Base-by-base conservation (phyloP, 148 eudicot genomes). In the Pouteria glomerata region DNA sequence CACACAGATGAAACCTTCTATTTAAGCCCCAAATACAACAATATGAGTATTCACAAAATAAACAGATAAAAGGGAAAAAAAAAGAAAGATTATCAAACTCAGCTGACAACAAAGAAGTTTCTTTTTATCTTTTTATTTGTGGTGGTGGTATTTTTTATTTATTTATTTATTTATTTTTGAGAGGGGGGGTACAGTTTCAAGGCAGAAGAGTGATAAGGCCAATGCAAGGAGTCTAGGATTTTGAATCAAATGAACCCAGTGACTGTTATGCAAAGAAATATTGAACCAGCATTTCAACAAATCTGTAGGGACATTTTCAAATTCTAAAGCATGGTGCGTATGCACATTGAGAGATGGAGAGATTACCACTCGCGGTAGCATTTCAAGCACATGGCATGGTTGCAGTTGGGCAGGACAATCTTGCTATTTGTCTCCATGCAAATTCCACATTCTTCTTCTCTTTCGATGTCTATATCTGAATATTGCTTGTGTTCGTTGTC, bases 361-460 rank as follows among this genome's bases (percentile, higher is more conserved):
- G 50, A 27, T 47, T 90, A 94, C 98, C 98, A 91, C 66, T 89
- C 91, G 63, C 88, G 87, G 73, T 94, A 94, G 87, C 98, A 94
- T 79, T 86, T 91, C 75, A 85, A 81, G 87, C 98, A 94, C 96
- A 94, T 86, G 67, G 89, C 86, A 53, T 94, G 98, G 69, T 87
- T 86, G 81, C 97, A 94, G 63, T 86, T 89, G 60, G 97, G 98
- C 65, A 94, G 78, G 68, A 94, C 88, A 68, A 94, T 88, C 83
- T 89, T 94, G 66, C 83, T 85, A 72, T 89, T 89, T 74, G 76
- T 83, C 85, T 90, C 97, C 97, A 94, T 90, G 82, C 98, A 94
- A 72, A 94, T 94, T 34, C 97, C 97, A 83, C 98, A 94, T 70
- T 94, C 98, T 72, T 95, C 97, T 78, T 91, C 97, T 65, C 97